Conservation (phyloP, 805 yeast genomes). For the Ogataea nonfermentans region DNA sequence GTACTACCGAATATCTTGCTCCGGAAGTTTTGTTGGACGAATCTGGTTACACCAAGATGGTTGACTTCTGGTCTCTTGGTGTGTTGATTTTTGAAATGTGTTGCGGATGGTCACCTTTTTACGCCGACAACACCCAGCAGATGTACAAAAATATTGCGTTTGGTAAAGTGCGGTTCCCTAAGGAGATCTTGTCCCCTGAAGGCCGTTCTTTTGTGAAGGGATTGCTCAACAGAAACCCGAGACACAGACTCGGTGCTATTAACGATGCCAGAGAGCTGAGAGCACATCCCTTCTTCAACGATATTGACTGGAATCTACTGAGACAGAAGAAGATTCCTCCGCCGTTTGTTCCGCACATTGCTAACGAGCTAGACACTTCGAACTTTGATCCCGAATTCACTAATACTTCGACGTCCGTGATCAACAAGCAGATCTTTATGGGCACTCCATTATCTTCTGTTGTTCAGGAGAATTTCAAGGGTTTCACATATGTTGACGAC, state of each 20-base stretch:
- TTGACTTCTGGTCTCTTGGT: constrained; percentile 98
- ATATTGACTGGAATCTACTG: constrained; percentile 85
- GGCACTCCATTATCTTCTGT: constrained; percentile 87
- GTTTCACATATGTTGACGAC: constrained; percentile 95
- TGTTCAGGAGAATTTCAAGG: constrained; percentile 93
- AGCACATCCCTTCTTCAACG: constrained; percentile 89
- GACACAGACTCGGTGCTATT: constrained; percentile 86
- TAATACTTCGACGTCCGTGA: constrained; percentile 79
- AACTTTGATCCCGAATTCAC: constrained; percentile 99
- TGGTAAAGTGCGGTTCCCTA: constrained; percentile 96
- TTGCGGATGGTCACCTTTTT: constrained; percentile 99
- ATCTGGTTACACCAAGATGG: constrained; percentile 97
- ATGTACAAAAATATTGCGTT: constrained; percentile 99
- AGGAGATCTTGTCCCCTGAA: constrained; percentile 88
- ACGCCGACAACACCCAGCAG: constrained; percentile 96
- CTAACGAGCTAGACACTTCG: constrained; percentile 90
- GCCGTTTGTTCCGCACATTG: constrained; percentile 92
- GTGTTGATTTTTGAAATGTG: constrained; percentile 98
- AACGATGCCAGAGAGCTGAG: constrained; percentile 91
- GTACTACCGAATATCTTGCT: constrained; percentile 96
- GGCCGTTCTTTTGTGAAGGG: constrained; percentile 97
- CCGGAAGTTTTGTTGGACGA: constrained; percentile 96
- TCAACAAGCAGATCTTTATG: constrained; percentile 63
- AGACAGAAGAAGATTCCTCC: constrained; percentile 85
- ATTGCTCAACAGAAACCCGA: constrained; percentile 89